Percentiles rank a stretch among this genome's conserved stretches.
These are phyloP conservation scores for Trichoderma sp. DNA, from an alignment of 2,329 filamentous ascomycete species.

Conservation along the genomic window DNA sequence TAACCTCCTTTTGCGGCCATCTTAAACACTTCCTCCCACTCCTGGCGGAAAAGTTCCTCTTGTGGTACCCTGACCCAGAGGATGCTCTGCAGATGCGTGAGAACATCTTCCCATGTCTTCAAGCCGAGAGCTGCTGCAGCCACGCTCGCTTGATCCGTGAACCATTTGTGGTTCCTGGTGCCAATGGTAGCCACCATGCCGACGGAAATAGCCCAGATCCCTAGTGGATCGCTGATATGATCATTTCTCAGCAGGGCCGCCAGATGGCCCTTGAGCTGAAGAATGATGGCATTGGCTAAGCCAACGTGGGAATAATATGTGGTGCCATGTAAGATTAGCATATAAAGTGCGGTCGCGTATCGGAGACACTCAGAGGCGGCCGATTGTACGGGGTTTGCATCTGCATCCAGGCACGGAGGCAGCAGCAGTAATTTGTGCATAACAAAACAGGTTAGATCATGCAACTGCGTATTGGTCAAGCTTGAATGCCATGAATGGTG, in stretches of 20 bases:
- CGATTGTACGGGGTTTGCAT: background rate
- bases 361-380: slow-evolving; percentile 1
- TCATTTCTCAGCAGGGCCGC: background rate
- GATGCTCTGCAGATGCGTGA: background rate
- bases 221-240: background rate
- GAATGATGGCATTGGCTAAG: background rate
- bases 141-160: background rate
- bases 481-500: background rate
- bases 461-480: background rate
- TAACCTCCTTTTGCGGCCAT: background rate
- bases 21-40: background rate
- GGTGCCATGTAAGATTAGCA: slow-evolving; percentile 11
- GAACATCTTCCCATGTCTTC: background rate
- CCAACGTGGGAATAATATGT: slow-evolving; percentile 12
- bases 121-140: background rate
- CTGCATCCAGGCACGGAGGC: background rate
- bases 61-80: slow-evolving; percentile 3
- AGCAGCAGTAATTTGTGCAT: background rate
- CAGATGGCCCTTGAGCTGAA: background rate
- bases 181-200: background rate
- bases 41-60: slow-evolving; percentile 8
- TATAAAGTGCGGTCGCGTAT: slow-evolving; percentile 8
- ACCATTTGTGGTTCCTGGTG: background rate
- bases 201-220: slow-evolving; percentile 4
- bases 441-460: slow-evolving; percentile 10